These are phyloP conservation scores for Zygosaccharomyces pseudobailii DNA, from an alignment of 1,139 yeast genomes.

Conservation along the genomic window DNA sequence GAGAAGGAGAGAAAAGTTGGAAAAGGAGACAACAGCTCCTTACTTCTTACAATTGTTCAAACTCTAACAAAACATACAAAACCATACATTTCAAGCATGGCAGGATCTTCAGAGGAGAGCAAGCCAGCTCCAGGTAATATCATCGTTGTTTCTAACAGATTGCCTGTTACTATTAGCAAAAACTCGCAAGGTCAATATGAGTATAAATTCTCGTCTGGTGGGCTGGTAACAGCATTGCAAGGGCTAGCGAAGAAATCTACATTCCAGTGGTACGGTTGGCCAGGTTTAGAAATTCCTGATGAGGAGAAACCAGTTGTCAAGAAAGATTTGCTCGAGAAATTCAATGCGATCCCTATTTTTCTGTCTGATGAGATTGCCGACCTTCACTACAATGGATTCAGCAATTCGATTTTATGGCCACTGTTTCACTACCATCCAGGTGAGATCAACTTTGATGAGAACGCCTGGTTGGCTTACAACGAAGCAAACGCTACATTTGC, in stretches of 20 bases:
- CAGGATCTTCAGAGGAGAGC: background rate
- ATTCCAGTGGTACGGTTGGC: conserved; percentile 99
- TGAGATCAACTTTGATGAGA: conserved; percentile 96
- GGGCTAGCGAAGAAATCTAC: conserved; percentile 81
- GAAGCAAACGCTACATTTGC: conserved; percentile 90
- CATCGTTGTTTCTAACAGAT: conserved; percentile 86
- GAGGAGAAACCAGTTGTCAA: conserved; percentile 67
- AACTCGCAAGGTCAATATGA: conserved; percentile 57
- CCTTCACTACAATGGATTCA: conserved; percentile 92
- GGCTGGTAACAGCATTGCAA: conserved; percentile 91
- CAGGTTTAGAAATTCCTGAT: conserved; percentile 81
- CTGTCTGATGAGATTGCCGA: conserved; percentile 87
- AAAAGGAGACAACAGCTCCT: background rate
- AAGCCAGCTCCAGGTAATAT: conserved; percentile 52
- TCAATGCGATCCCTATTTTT: conserved; percentile 88
- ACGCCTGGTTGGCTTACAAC: conserved; percentile 96
- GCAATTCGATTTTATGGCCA: conserved; percentile 94
- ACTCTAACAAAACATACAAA: background rate
- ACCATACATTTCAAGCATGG: background rate
- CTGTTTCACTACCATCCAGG: conserved; percentile 98
- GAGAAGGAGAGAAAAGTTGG: background rate
- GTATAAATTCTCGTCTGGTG: conserved; percentile 93
- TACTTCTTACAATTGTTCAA: background rate
- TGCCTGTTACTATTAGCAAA: conserved; percentile 86
- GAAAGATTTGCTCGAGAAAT: conserved; percentile 64